Conservation (phyloP, 371 early-diverging fungal genomes). For the Choanephora cucurbitarum region DNA sequence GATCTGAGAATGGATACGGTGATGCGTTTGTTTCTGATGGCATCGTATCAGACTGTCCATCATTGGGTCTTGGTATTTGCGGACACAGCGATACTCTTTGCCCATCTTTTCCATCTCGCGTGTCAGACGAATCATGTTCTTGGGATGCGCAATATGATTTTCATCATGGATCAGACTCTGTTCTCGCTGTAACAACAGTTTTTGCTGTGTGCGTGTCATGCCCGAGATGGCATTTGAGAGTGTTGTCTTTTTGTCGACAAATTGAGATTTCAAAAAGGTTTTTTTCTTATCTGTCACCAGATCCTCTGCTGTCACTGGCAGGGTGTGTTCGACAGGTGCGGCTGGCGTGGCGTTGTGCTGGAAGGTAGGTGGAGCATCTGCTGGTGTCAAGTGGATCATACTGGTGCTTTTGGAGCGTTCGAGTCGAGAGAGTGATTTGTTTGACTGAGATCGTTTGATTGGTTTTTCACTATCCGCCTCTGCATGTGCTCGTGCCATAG, state of each 20-base stretch:
- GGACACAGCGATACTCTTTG: constrained; percentile 41
- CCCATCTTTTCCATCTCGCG: constrained; percentile 49
- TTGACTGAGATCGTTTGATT: constrained; percentile 33
- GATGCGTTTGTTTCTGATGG: constrained; percentile 7
- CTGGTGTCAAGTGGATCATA: constrained; percentile 13
- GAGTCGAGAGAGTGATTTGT: constrained; percentile 24
- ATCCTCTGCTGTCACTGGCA: constrained; percentile 17
- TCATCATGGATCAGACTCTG: constrained; percentile 46
- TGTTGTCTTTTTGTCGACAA: constrained; percentile 19
- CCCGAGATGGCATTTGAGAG: constrained; percentile 22
- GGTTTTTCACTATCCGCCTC: constrained; percentile 20
- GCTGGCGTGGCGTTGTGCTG: constrained; percentile 15
- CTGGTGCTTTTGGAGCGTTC: constrained; percentile 4
- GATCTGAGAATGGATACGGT: constrained; percentile 10
- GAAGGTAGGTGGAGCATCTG: no score
- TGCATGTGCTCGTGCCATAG: constrained; percentile 29
- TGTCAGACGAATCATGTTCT: constrained; percentile 50
- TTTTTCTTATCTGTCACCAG: constrained; percentile 9
- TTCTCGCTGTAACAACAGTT: constrained; percentile 47
- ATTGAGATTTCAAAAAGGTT: constrained; percentile 24
- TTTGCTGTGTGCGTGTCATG: constrained; percentile 52
- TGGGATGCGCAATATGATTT: constrained; percentile 44
- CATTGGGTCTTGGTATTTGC: constrained; percentile 39
- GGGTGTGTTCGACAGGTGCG: constrained; percentile 18
- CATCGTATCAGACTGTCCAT: constrained; percentile 32